Conservation (phyloP, 2,329 filamentous ascomycete genomes). For the Stagonosporopsis tanaceti region DNA sequence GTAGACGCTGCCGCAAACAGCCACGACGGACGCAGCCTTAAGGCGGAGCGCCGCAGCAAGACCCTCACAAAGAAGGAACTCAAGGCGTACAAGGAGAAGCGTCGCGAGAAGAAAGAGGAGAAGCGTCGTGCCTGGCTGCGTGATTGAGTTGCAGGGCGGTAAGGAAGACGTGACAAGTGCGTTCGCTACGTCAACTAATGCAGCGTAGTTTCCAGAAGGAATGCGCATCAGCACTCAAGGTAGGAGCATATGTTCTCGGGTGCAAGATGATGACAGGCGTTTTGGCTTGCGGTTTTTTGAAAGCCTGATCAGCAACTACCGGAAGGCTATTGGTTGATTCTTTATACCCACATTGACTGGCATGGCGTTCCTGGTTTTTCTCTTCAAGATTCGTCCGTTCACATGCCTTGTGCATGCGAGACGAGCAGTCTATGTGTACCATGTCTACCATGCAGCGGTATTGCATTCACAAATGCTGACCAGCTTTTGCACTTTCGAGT, state of each 20-base stretch:
- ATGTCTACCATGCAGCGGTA: neutral
- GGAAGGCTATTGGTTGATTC: conserved; percentile 12
- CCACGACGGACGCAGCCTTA: conserved; percentile 88
- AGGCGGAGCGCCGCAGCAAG: conserved; percentile 87
- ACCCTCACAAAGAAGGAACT: conserved; percentile 85
- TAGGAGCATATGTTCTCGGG: conserved; percentile 20
- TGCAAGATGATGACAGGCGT: neutral
- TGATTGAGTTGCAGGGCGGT: conserved; percentile 66
- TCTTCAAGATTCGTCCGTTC: neutral
- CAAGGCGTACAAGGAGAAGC: conserved; percentile 90
- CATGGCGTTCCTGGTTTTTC: neutral
- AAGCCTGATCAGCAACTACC: conserved; percentile 2
- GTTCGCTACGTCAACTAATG: conserved; percentile 41
- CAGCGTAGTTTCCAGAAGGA: conserved; percentile 17
- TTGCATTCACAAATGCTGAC: neutral
- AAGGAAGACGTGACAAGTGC: conserved; percentile 36
- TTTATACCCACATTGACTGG: conserved; percentile 11
- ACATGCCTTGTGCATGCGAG: conserved; percentile 2
- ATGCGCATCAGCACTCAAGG: conserved; percentile 24
- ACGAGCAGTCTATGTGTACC: conserved; percentile 16
- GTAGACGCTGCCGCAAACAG: conserved; percentile 91
- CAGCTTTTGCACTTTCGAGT: neutral
- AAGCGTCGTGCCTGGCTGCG: conserved; percentile 90
- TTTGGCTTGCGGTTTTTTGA: conserved; percentile 5
- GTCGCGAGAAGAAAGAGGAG: conserved; percentile 88